Base-by-base conservation (phyloP, 139 green algal genomes). In the Edaphochlamys debaryana region DNA sequence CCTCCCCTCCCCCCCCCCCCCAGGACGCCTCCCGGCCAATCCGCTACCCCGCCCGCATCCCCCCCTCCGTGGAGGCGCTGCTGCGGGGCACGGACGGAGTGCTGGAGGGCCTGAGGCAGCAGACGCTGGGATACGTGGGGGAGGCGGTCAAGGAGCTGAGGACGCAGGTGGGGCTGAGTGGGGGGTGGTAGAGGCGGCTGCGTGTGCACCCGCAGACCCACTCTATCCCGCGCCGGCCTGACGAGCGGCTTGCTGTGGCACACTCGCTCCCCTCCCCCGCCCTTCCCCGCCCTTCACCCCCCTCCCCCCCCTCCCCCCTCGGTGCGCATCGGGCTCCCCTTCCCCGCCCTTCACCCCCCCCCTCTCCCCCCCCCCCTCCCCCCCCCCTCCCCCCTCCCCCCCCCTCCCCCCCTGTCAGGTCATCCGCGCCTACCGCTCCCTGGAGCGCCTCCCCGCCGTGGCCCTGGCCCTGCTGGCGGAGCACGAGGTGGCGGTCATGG, bases 361-460 rank as follows among this genome's bases (percentile, higher is more conserved):
- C n/a, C n/a, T n/a, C n/a, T n/a, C n/a, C n/a, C n/a, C n/a, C n/a
- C n/a, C n/a, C n/a, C n/a, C n/a, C n/a, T n/a, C n/a, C n/a, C n/a
- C n/a, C n/a, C n/a, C n/a, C n/a, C n/a, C n/a, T n/a, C n/a, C n/a
- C n/a, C n/a, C n/a, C n/a, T n/a, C n/a, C n/a, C n/a, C n/a, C n/a
- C n/a, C n/a, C n/a, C n/a, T n/a, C n/a, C n/a, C n/a, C n/a, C n/a
- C n/a, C n/a, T n/a, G n/a, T n/a, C n/a, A 93, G 89, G 89, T 91
- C 23, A 89, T 91, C 68, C 87, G 82, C 36, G 81, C 82, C 29
- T 88, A 89, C 68, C 67, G 82, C 25, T 41, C 88, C 60, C 75
- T 90, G 41, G 87, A 93, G 82, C 89, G 83, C n/a, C 80, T 89
- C 5, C 89, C 89, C 30, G 87, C 84, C 29, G 87, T 89, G 54